Evolutionary conservation across 345 rosid genomes (phyloP).

Genomic region (Angophora floribunda): DNA sequence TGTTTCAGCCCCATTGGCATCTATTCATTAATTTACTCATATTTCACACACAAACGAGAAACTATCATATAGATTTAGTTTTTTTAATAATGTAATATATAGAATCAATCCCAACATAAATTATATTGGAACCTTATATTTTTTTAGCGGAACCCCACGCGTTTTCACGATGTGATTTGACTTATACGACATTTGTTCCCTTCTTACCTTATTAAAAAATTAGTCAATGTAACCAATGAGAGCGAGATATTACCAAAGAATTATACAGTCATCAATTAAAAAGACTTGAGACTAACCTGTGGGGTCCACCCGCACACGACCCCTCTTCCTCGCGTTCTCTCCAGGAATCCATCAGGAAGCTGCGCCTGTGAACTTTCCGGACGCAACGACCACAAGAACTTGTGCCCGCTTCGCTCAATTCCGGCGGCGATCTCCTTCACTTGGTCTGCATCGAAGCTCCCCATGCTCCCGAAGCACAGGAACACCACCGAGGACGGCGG

Average conservation of each 20-base stretch:
- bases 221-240: not conserved
- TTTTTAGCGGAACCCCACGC: not conserved
- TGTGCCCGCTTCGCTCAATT: conserved; percentile 18
- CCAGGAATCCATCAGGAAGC: conserved; percentile 22
- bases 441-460: conserved; percentile 16
- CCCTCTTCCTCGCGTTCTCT: conserved; percentile 12
- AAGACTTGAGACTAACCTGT: not conserved
- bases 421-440: conserved; percentile 35
- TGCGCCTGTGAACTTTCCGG: not conserved
- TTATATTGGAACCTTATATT: too few relatives aligned
- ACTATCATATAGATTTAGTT: too few relatives aligned
- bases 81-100: too few relatives aligned
- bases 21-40: not conserved
- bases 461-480: conserved; percentile 43
- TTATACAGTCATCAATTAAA: not conserved
- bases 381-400: conserved; percentile 31
- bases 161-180: not conserved
- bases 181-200: not conserved
- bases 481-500: conserved; percentile 31
- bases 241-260: not conserved
- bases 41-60: not conserved
- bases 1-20: not conserved
- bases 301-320: conserved; percentile 31
- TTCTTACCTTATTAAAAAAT: not conserved
- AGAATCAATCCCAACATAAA: not conserved